Percentiles rank a stretch among this genome's conserved stretches.
These are phyloP conservation scores for Tylopilus intermedius DNA, from an alignment of 768 basidiomycete species.

Conservation along the genomic window DNA sequence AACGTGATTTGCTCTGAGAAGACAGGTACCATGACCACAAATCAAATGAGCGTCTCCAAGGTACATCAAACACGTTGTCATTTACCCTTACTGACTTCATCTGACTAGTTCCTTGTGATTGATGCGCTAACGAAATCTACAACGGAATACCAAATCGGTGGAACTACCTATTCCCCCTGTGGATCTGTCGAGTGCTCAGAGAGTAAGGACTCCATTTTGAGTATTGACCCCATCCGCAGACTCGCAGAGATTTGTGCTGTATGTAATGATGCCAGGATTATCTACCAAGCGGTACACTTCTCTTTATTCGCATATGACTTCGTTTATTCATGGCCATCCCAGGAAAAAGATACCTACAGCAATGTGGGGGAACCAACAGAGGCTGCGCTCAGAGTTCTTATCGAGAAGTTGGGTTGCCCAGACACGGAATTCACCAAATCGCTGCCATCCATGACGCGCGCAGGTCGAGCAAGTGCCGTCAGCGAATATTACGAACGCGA, in stretches of 20 bases:
- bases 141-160: slow-evolving; percentile 78
- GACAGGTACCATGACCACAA: slow-evolving; percentile 93
- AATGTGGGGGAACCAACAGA: slow-evolving; percentile 97
- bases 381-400: slow-evolving; percentile 91
- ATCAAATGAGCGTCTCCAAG: slow-evolving; percentile 93
- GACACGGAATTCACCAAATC: slow-evolving; percentile 55
- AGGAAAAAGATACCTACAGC: slow-evolving; percentile 77
- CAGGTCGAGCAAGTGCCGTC: slow-evolving; percentile 72
- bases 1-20: slow-evolving; percentile 99
- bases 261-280: slow-evolving; percentile 91
- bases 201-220: slow-evolving; percentile 58
- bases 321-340: slow-evolving; percentile 5
- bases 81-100: slow-evolving; percentile 8
- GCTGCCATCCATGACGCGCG: slow-evolving; percentile 50
- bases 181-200: slow-evolving; percentile 67
- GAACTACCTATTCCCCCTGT: slow-evolving; percentile 85
- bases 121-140: slow-evolving; percentile 47
- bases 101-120: slow-evolving; percentile 66
- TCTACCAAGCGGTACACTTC: slow-evolving; percentile 66
- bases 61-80: slow-evolving; percentile 34
- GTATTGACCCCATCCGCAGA: slow-evolving; percentile 69
- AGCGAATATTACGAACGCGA: slow-evolving; percentile 75
- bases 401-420: slow-evolving; percentile 85
- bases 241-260: slow-evolving; percentile 89
- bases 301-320: not conserved